phyloP scores from a whole-genome alignment of 176 grass and related monocot species.

The Chrysopogon serrulatus region DNA sequence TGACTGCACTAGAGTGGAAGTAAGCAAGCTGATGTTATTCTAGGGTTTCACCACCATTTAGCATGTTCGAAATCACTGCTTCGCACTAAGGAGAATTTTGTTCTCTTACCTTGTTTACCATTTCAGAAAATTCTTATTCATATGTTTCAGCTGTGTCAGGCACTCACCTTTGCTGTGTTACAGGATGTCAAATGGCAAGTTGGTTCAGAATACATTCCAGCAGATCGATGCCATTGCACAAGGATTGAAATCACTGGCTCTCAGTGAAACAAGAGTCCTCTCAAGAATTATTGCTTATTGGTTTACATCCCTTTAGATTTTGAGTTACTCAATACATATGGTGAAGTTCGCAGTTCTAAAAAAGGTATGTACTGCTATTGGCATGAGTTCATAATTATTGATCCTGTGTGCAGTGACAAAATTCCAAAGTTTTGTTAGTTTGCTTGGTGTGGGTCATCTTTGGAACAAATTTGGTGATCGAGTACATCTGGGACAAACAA shows the following conservation, averaged over 20 bases:
- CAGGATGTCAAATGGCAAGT: constrained; percentile 90
- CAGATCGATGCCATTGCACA: constrained; percentile 88
- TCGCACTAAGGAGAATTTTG: background rate
- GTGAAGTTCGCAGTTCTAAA: background rate
- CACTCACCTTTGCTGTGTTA: background rate
- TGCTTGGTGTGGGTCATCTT: no score
- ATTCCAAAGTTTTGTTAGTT: background rate
- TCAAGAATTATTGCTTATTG: constrained; percentile 77
- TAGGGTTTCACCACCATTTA: background rate
- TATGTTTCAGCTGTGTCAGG: background rate
- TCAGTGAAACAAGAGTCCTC: constrained; percentile 78
- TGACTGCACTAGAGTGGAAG: background rate
- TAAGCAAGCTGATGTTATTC: background rate
- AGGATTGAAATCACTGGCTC: constrained; percentile 82
- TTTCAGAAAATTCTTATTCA: background rate
- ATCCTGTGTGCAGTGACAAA: background rate
- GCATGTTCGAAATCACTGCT: background rate
- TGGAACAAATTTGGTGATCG: no score
- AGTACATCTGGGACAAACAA: background rate
- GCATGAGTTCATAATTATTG: background rate
- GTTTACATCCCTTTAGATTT: constrained; percentile 49
- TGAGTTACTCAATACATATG: background rate
- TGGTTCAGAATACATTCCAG: constrained; percentile 77
- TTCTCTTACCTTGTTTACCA: background rate
- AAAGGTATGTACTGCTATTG: constrained; percentile 23